phyloP scores from a whole-genome alignment of 2,329 filamentous ascomycete genomes.

The Coniella vitis region DNA sequence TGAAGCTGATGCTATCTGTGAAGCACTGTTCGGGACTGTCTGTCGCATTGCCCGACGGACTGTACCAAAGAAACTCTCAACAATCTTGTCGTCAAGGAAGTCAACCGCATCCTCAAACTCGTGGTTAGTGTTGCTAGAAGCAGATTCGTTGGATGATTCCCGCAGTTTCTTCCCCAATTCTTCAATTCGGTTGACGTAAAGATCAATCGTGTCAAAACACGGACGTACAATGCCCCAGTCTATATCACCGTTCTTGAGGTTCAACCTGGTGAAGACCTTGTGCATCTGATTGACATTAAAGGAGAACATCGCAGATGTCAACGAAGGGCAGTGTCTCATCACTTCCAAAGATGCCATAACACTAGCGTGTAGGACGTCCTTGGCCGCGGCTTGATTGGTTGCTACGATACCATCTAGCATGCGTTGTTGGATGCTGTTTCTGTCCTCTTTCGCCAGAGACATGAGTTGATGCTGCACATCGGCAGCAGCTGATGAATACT shows the following conservation, averaged over 20 bases:
- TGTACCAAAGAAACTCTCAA: slow-evolving; percentile 8
- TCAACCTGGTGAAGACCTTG: slow-evolving; percentile 43
- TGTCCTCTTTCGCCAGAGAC: slow-evolving; percentile 40
- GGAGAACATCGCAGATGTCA: slow-evolving; percentile 41
- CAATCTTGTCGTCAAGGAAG: slow-evolving; percentile 13
- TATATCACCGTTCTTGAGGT: slow-evolving; percentile 33
- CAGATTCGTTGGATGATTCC: slow-evolving; percentile 28
- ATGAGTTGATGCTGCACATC: slow-evolving; percentile 51
- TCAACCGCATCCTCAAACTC: slow-evolving; percentile 41
- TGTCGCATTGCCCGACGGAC: slow-evolving; percentile 5
- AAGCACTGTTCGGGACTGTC: not conserved
- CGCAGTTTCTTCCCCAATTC: slow-evolving; percentile 29
- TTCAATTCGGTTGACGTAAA: slow-evolving; percentile 40
- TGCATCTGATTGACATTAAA: slow-evolving; percentile 45
- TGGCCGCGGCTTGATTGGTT: slow-evolving; percentile 44
- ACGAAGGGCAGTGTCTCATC: slow-evolving; percentile 37
- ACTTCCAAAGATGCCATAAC: slow-evolving; percentile 44
- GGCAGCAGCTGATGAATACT: slow-evolving; percentile 48
- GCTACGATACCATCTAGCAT: slow-evolving; percentile 43
- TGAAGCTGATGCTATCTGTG: not conserved
- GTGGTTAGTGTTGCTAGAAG: slow-evolving; percentile 22
- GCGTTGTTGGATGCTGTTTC: slow-evolving; percentile 34
- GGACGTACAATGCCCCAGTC: slow-evolving; percentile 42
- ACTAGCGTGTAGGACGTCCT: slow-evolving; percentile 46
- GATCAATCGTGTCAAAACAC: slow-evolving; percentile 39